Percentiles rank a stretch among this genome's conserved stretches.
These are phyloP conservation scores for Liquidambar formosana DNA, from an alignment of 164 flowering plant species.

Conservation along the genomic window DNA sequence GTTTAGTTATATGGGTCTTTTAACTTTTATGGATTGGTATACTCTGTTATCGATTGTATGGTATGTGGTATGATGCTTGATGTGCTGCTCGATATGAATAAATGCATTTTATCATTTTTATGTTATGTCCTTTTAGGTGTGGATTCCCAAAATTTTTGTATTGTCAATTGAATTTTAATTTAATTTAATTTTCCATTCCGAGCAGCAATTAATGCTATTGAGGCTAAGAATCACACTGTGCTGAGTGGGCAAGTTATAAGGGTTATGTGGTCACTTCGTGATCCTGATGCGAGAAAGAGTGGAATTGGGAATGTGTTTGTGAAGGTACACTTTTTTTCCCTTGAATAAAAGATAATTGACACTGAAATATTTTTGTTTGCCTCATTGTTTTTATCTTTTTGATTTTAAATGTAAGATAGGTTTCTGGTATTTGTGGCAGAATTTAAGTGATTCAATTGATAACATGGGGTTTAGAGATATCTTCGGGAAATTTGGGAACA, in stretches of 20 bases:
- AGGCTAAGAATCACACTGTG: conserved; percentile 51
- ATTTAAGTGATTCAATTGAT: conserved; percentile 60
- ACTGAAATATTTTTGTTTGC: not conserved
- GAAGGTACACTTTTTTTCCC: conserved; percentile 45
- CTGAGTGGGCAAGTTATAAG: conserved; percentile 72
- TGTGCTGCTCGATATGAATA: not conserved
- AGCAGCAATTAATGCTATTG: conserved; percentile 67
- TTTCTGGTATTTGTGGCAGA: conserved; percentile 42
- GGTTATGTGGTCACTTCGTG: conserved; percentile 69
- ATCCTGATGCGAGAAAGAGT: conserved; percentile 72
- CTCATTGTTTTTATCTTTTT: not conserved
- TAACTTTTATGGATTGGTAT: too few species aligned
- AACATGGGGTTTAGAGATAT: conserved; percentile 57
- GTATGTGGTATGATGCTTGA: too few species aligned
- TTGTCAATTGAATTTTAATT: not conserved
- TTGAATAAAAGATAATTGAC: not conserved
- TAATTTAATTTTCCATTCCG: conserved; percentile 3
- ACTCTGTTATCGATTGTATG: too few species aligned
- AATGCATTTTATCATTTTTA: not conserved
- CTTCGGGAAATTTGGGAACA: conserved; percentile 64
- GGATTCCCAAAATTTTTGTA: not conserved
- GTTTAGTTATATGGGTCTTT: too few species aligned
- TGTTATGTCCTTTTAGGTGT: not conserved
- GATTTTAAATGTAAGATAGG: not conserved
- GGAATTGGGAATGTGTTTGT: conserved; percentile 84